Evolutionary conservation across 163 green algal species (phyloP).

Genomic region (Smithsoniella earleae): DNA sequence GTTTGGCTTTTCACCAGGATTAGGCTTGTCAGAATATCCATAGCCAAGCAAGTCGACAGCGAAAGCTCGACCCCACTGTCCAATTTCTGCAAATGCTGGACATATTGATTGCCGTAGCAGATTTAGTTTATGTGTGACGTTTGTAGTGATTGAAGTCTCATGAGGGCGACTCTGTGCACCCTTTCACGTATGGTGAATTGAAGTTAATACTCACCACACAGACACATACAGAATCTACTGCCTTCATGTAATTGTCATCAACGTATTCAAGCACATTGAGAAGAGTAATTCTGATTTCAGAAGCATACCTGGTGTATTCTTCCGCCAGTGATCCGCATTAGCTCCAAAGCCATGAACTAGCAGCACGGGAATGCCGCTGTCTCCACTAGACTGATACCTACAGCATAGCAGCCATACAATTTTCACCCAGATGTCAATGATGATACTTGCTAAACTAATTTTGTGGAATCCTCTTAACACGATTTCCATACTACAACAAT

Average conservation of each 20-base stretch:
- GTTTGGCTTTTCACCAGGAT: conserved; percentile 46
- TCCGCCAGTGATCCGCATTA: conserved; percentile 44
- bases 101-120: too few species aligned
- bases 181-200: too few species aligned
- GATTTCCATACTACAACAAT: neutral
- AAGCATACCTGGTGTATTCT: conserved; percentile 36
- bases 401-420: neutral
- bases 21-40: conserved; percentile 82
- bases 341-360: conserved; percentile 53
- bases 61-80: conserved; percentile 45
- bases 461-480: neutral
- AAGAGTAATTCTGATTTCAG: too few species aligned
- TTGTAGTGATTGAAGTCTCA: too few species aligned
- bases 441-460: neutral
- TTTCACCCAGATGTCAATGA: neutral
- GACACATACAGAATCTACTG: too few species aligned
- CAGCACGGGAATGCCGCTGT: conserved; percentile 33
- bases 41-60: conserved; percentile 93
- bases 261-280: too few species aligned
- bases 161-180: too few species aligned
- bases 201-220: too few species aligned
- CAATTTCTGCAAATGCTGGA: conserved; percentile 30
- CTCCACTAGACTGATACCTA: conserved; percentile 16
- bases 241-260: too few species aligned
- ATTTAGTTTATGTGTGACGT: too few species aligned